phyloP scores from a whole-genome alignment of 2,329 filamentous ascomycete species.

The Fusarium sp. region DNA sequence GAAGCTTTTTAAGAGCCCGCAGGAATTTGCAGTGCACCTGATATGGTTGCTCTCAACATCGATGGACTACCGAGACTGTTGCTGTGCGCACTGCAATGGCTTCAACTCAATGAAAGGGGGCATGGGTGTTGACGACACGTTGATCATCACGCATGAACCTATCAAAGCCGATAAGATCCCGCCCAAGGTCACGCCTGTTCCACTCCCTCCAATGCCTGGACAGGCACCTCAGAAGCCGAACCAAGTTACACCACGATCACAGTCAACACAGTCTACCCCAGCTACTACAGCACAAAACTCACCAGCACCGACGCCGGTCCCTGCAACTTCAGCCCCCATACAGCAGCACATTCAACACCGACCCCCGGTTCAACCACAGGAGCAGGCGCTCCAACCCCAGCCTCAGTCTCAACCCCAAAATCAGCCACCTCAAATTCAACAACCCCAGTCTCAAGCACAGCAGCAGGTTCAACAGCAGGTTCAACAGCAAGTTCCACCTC shows the following conservation, averaged over 20 bases:
- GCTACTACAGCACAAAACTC: constrained; percentile 31
- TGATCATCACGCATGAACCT: constrained; percentile 37
- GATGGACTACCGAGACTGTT: constrained; percentile 60
- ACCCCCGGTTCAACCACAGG: constrained; percentile 17
- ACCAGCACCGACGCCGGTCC: constrained; percentile 26
- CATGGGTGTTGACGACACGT: constrained; percentile 42
- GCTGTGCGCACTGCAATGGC: constrained; percentile 61
- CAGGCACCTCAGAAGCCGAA: constrained; percentile 49
- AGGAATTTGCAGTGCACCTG: constrained; percentile 63
- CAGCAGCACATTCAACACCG: constrained; percentile 27
- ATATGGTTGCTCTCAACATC: constrained; percentile 63
- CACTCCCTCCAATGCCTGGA: constrained; percentile 50
- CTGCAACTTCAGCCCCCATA: constrained; percentile 10
- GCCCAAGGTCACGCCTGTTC: constrained; percentile 51
- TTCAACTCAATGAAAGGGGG: constrained; percentile 42
- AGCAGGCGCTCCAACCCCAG: constrained; percentile 13
- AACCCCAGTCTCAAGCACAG: constrained; percentile 20
- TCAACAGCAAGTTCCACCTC: constrained; percentile 37
- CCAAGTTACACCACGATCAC: constrained; percentile 37
- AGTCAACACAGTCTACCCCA: constrained; percentile 43
- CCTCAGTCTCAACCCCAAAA: constrained; percentile 24
- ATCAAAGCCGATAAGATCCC: constrained; percentile 42
- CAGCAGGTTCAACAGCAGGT: constrained; percentile 36
- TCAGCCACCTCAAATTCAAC: constrained; percentile 16
- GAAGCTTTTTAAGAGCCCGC: constrained; percentile 62